phyloP scores from a whole-genome alignment of 768 basidiomycete species.

The Amylocystis lapponica region DNA sequence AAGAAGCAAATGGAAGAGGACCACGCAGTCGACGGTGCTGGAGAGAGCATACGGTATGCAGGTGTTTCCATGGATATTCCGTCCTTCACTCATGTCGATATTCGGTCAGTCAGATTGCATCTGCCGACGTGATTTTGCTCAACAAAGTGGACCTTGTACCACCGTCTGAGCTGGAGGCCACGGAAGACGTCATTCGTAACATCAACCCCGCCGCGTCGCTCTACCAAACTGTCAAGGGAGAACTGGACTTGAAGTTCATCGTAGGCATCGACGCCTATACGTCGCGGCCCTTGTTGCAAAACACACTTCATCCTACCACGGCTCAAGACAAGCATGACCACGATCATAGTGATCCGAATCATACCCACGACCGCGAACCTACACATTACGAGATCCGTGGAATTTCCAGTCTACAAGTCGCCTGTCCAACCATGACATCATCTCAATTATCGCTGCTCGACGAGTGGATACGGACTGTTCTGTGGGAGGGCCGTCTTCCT shows the following conservation, averaged over 20 bases:
- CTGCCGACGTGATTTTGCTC: conserved; percentile 84
- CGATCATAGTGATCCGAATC: conserved; percentile 26
- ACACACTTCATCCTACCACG: background rate
- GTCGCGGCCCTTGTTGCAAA: conserved; percentile 32
- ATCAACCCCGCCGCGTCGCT: conserved; percentile 81
- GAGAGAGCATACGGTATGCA: conserved; percentile 76
- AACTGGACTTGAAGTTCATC: conserved; percentile 70
- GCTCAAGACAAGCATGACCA: conserved; percentile 26
- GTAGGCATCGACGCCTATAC: conserved; percentile 80
- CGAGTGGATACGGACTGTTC: conserved; percentile 69
- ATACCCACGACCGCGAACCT: conserved; percentile 27
- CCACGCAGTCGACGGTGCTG: conserved; percentile 53
- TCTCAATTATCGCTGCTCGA: conserved; percentile 53
- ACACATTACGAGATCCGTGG: conserved; percentile 69
- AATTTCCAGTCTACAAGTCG: conserved; percentile 76
- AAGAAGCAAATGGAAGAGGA: conserved; percentile 84
- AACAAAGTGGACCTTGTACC: conserved; percentile 85
- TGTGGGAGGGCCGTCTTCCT: conserved; percentile 73
- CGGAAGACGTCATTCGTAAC: conserved; percentile 57
- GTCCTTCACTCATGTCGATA: background rate
- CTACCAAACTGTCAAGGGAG: conserved; percentile 61
- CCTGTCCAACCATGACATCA: conserved; percentile 52
- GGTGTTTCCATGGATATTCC: conserved; percentile 1
- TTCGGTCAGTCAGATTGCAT: conserved; percentile 79
- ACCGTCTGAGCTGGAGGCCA: conserved; percentile 35